Base-by-base conservation (phyloP, 768 basidiomycete species). In the Clitopilus passeckerianus region DNA sequence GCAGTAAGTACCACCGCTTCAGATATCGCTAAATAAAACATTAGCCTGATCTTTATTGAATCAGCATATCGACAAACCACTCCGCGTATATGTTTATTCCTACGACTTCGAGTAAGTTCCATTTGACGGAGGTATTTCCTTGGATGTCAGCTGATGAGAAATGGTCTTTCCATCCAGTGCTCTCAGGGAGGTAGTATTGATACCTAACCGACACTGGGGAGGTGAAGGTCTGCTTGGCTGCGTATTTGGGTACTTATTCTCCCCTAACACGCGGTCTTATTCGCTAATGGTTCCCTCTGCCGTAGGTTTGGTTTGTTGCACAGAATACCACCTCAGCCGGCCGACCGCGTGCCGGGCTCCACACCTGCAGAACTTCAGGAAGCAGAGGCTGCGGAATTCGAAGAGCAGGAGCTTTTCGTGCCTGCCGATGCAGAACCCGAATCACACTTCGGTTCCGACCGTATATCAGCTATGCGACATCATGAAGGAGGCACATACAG, bases 201-300 rank as follows among this genome's bases (percentile, higher is more conserved):
- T 98, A 55, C 96, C 97, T 9, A 98, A 98, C 72, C 82, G 95
- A 53, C 92, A 96, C 64, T 98, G 96, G 95, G 96, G 96, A 50
- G 96, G 96, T 6, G 95, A 95, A 70, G 95, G 96, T 0, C 79
- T 98, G 24, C 78, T 98, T 12, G 96, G 96, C 43, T 98, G 95
- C 66, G 90, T 98, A 27, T 97, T 98, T 52, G 96, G 96, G 89
- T 96, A 70, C 1, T 53, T 58, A 34, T 35, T 41, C 37, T 33
- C 43, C 15, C 30, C 24, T 56, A 46, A 27, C 57, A 43, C 53
- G 57, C 37, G 33, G 43, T 56, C 22, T 61, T 53, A 34, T 53
- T 64, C 43, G 60, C 20, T 59, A 34, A 54, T 43, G 54, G 52
- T 24, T 23, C 50, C 56, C 30, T 43, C 46, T 7, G 7, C 27